Conservation (phyloP, 805 yeast species). For the Zygotorulaspora sp. region DNA sequence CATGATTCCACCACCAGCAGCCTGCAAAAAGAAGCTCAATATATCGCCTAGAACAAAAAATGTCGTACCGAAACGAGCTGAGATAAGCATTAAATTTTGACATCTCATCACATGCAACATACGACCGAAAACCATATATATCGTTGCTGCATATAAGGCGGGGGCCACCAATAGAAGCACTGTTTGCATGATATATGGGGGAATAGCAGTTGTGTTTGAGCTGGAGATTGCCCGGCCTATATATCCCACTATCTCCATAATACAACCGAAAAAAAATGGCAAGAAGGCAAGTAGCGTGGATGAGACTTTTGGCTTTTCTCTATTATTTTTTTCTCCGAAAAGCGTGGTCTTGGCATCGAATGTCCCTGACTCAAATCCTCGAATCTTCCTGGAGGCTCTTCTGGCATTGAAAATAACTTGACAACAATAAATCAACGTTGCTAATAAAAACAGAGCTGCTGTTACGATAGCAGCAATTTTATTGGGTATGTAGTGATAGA, state of each 20-base stretch:
- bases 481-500: too few species aligned
- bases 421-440: too few species aligned
- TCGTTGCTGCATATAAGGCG: constrained; percentile 32
- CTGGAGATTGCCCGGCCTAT: constrained; percentile 22
- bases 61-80: constrained; percentile 24
- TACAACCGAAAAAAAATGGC: constrained; percentile 29
- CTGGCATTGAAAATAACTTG: too few species aligned
- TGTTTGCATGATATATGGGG: constrained; percentile 28
- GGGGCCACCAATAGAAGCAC: constrained; percentile 33
- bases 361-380: too few species aligned
- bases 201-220: constrained; percentile 7
- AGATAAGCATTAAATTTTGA: constrained; percentile 19
- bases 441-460: too few species aligned
- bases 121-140: constrained; percentile 34
- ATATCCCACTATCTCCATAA: constrained; percentile 29
- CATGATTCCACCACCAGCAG: constrained; percentile 35
- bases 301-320: background rate
- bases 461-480: too few species aligned
- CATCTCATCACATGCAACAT: constrained; percentile 21
- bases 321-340: background rate
- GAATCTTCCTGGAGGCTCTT: too few species aligned
- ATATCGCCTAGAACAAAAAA: constrained; percentile 35
- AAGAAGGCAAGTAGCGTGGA: constrained; percentile 12
- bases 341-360: too few species aligned
- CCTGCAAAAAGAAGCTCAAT: constrained; percentile 31